These are phyloP conservation scores for Solanum sparsipilum DNA, from an alignment of 257 asterid genomes.

Conservation along the genomic window DNA sequence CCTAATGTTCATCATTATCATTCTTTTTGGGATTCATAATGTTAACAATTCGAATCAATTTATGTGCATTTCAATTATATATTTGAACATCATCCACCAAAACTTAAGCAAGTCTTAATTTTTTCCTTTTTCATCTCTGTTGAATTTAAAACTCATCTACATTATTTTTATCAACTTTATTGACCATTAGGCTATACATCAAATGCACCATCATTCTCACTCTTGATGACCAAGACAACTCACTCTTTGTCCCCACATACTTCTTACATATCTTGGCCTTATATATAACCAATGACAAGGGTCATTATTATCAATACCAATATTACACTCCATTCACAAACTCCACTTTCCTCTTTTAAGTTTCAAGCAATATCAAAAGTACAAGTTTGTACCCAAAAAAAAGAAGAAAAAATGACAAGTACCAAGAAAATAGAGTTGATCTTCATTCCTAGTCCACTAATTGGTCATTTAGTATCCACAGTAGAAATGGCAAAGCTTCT, in stretches of 20 bases:
- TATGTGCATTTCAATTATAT: background rate
- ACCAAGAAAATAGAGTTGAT: constrained; percentile 18
- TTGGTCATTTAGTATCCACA: constrained; percentile 48
- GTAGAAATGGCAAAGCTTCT: constrained; percentile 49
- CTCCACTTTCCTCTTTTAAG: background rate
- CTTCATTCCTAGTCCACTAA: constrained; percentile 51
- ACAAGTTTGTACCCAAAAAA: background rate
- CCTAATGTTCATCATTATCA: no score
- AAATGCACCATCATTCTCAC: background rate
- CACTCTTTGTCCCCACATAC: background rate
- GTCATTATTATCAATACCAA: background rate
- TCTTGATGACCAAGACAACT: background rate
- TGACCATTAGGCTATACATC: background rate
- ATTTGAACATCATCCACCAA: no score
- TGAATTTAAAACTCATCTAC: background rate
- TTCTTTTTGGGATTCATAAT: background rate
- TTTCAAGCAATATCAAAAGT: background rate
- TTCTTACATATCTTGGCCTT: background rate
- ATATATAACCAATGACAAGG: background rate
- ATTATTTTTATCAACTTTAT: background rate
- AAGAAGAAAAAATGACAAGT: background rate
- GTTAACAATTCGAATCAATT: background rate
- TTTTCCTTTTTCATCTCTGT: background rate
- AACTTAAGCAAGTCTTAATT: background rate
- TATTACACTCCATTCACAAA: background rate